Base-by-base conservation (phyloP, 1,139 yeast genomes). In the Lodderomyces theae region DNA sequence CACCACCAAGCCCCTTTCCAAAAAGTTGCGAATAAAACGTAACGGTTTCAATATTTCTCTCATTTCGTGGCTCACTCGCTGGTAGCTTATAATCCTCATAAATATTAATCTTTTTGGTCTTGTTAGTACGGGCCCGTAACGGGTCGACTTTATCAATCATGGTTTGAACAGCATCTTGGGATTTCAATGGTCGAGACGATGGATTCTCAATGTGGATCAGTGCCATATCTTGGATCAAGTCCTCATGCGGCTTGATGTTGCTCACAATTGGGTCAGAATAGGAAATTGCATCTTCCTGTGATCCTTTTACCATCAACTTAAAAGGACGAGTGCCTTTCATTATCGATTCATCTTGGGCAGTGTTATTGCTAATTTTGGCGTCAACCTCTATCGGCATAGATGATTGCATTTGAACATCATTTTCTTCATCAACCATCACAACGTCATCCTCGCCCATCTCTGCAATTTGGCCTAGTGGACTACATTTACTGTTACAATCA, bases 131-230 rank as follows among this genome's bases (percentile, higher is more conserved):
- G 5, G 64, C 56, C 37, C 53, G 63, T 19, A 72, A 52, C 1
- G 78, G 78, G 48, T 72, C 77, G 0, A 69, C 60, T 44, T 58
- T 69, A 18, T 69, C 75, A 28, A 71, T 66, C 22, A 69, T 53
- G 1, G 56, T 48, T 44, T 69, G 70, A 13, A 68, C 54, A 33
- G 44, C 19, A 23, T 37, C 48, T 41, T n/a, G 21, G 9, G 31
- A 5, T 10, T 13, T 28, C 3, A 12, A 19, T 3, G 29, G 13
- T n/a, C 16, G 18, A 16, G 21, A 19, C 13, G 31, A 3, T 5
- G 29, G 29, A 13, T 26, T 15, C 10, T 28, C 18, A 28, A 28
- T 28, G 18, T 15, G 31, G 4, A 28, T 28, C 31, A 28, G 31
- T 3, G 31, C 31, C 31, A 28, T 28, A 28, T 28, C 31, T 15